Evolutionary conservation across 441 rosid species (phyloP), one percentile per base, ranked within the genome.

Genomic region (Gossypium schwendimanii): DNA sequence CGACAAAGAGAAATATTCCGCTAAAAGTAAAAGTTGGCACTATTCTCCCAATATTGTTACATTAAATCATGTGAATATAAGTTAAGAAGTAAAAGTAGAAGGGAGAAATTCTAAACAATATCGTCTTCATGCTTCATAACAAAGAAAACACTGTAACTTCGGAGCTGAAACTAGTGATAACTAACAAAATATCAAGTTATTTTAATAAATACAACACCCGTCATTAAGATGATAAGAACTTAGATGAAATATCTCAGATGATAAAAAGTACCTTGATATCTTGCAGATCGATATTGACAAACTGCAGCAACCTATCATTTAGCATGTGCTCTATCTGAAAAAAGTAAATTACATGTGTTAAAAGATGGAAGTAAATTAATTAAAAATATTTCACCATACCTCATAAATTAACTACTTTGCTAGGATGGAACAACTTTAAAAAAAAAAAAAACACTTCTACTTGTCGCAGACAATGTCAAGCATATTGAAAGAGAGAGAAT

Each of bases 271-370:
- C 93, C 91, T 89, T 89, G 63, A 83, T 79, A 73, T 89, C 91
- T 1, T 79, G 88, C 78, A 79, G 78, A 76, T 89, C 89, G 52
- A 78, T 81, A 71, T 83, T 87, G 58, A 85, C 86, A 68, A 84
- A 85, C 47, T 83, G 85, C 54, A 80, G 59, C 71, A 89, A 57
- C 77, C 86, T 83, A 53, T 89, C 89, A 82, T 81, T 89, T 57
- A 89, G 75, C 74, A 82, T 78, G 79, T 83, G 82, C 77, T 89
- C 89, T 50, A 84, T 86, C 93, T 85, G 81, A 53, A 67, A 36
- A 78, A 65, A 28, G 55, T 64, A 41, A 63, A 80, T 54, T 54
- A 70, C 15, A 77, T 18, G 36, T 62, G 64, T 78, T 33, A 80
- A 60, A 60, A 73, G 17, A 44, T 14, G 64, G 54, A 45, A 58